Base-by-base conservation (phyloP, 2,329 filamentous ascomycete species). In the Pseudogymnoascus sp. region DNA sequence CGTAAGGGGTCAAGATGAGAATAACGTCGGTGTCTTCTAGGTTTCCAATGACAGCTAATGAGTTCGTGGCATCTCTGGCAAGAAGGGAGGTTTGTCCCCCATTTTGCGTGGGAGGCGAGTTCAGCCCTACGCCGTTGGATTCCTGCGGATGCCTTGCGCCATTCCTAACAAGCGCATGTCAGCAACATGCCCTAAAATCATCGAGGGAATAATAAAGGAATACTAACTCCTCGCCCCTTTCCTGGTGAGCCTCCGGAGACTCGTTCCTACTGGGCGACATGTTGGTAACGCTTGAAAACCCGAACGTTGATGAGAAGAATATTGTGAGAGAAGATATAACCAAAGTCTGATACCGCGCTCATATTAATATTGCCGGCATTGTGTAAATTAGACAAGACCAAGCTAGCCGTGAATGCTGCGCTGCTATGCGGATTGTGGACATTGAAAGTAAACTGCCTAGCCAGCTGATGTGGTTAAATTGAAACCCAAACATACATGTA, bases 1-100 rank as follows among this genome's bases (percentile, higher is more conserved):
- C 80, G 25, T 82, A 80, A 1, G 85, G 85, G 5, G 86, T 86
- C 36, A 88, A 74, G 57, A 87, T 80, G 61, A 89, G 77, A n/a
- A 88, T 76, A n/a, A 83, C 73, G 68, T 85, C 82, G 62, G 79
- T 77, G 57, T 81, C 77, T 41, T 69, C 71, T 25, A 85, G 76
- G 31, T 78, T 73, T 63, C 74, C 79, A 48, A 76, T 75, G 51
- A 84, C 73, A 13, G 81, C 80, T 16, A 86, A 73, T 70, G 77
- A 80, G 51, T 71, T 79, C 77, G 65, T 78, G 62, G 64, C 60
- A 64, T 75, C 72, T 66, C 68, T 68, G 19, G 70, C 16, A 19
- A 73, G 37, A 14, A 57, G 51, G 10, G 28, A 11, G 16, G 25
- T 13, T 21, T 19, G 28, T 13, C 28, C 13, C 28, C 51, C 51